phyloP scores from a whole-genome alignment of 257 asterid genomes.

The Jacaranda copaia region DNA sequence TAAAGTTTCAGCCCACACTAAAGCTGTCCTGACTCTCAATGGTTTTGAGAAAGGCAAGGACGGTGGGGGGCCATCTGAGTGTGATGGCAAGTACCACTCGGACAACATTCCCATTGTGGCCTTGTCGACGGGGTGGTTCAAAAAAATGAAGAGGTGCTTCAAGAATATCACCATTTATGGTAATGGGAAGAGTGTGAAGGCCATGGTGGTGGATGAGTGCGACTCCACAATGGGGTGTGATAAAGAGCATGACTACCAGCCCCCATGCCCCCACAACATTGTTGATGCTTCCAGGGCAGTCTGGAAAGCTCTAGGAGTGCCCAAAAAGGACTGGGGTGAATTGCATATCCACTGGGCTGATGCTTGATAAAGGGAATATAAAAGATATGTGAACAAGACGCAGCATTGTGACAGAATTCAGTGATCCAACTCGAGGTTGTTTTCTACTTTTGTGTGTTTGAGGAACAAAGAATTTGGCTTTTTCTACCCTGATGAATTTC shows the following conservation, averaged over 20 bases:
- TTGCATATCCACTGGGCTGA: slow-evolving; percentile 45
- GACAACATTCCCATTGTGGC: slow-evolving; percentile 50
- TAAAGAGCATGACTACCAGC: slow-evolving; percentile 49
- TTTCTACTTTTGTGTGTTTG: not conserved
- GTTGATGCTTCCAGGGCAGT: slow-evolving; percentile 56
- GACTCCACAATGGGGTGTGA: slow-evolving; percentile 59
- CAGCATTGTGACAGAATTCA: slow-evolving; percentile 2
- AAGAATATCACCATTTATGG: slow-evolving; percentile 42
- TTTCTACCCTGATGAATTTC: no score
- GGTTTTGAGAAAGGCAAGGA: slow-evolving; percentile 53
- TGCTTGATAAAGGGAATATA: slow-evolving; percentile 15
- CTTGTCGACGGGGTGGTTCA: slow-evolving; percentile 61
- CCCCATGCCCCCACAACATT: slow-evolving; percentile 52
- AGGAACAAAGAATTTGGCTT: not conserved
- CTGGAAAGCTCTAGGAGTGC: slow-evolving; percentile 53
- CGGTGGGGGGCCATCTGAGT: slow-evolving; percentile 61
- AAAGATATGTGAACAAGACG: not conserved
- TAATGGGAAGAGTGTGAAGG: slow-evolving; percentile 47
- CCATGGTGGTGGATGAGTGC: slow-evolving; percentile 59
- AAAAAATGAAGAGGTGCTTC: slow-evolving; percentile 41
- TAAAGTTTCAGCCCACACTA: slow-evolving; percentile 27
- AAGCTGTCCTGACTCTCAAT: slow-evolving; percentile 53
- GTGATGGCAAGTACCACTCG: slow-evolving; percentile 54
- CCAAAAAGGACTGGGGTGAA: slow-evolving; percentile 35
- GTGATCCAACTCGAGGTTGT: not conserved